phyloP scores from a whole-genome alignment of 768 basidiomycete species.

The Fistulinella prunicolor region DNA sequence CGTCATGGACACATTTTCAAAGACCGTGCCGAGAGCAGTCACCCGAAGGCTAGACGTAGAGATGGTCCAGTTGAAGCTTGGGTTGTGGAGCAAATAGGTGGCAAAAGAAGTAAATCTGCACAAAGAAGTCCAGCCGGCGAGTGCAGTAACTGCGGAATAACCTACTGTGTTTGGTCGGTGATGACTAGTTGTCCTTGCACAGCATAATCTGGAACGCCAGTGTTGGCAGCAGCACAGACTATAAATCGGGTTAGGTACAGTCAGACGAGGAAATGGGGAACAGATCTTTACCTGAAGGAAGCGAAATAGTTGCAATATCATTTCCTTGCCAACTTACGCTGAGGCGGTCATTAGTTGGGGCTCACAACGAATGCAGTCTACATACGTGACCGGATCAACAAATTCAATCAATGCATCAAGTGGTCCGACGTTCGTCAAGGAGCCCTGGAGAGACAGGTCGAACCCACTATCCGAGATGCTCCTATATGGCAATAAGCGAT shows the following conservation, averaged over 20 bases:
- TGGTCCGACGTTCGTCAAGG: constrained; percentile 61
- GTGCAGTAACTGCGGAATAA: background rate
- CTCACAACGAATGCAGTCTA: background rate
- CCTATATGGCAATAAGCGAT: constrained; percentile 50
- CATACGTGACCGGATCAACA: constrained; percentile 56
- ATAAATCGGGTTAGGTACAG: background rate
- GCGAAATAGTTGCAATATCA: constrained; percentile 58
- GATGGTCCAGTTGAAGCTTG: constrained; percentile 67
- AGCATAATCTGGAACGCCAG: constrained; percentile 61
- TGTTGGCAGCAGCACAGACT: constrained; percentile 69
- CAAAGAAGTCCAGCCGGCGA: background rate
- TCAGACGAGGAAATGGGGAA: background rate
- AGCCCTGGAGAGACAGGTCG: constrained; percentile 55
- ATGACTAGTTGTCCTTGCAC: constrained; percentile 54
- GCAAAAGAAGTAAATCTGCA: constrained; percentile 63
- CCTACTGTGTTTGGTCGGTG: constrained; percentile 48
- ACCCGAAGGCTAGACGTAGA: constrained; percentile 62
- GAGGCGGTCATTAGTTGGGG: background rate
- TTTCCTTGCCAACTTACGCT: constrained; percentile 64
- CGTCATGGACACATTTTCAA: constrained; percentile 58
- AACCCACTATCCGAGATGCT: constrained; percentile 61
- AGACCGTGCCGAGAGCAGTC: constrained; percentile 64
- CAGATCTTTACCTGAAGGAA: constrained; percentile 51
- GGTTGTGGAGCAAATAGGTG: constrained; percentile 60
- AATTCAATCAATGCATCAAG: constrained; percentile 70